Conservation (phyloP, 164 flowering plant species). For the Aristolochia californica region DNA sequence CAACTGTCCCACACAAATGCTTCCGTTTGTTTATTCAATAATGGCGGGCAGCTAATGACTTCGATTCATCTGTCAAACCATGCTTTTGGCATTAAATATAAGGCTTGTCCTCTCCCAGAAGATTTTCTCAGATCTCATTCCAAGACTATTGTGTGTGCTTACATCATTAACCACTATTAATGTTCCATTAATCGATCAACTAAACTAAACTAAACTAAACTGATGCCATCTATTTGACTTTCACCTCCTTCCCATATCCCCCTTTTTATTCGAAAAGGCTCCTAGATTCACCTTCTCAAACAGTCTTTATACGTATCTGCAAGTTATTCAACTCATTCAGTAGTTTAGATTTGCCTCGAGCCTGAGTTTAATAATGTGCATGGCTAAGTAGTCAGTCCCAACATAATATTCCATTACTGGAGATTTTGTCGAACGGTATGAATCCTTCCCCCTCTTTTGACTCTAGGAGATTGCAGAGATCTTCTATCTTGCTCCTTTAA, state of each 20-base stretch:
- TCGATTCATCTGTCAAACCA: conserved; percentile 28
- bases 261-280: no score
- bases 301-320: no score
- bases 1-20: conserved; percentile 1
- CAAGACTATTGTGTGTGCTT: conserved; percentile 49
- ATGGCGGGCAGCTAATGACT: conserved; percentile 29
- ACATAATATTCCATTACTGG: not conserved
- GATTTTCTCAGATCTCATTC: conserved; percentile 60
- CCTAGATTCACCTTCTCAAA: no score
- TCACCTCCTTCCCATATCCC: no score
- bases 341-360: no score
- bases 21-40: conserved; percentile 26
- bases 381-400: no score
- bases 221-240: no score
- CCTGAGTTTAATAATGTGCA: no score
- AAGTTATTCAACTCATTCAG: no score
- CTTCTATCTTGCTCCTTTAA: conserved; percentile 18
- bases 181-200: no score
- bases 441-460: conserved; percentile 4
- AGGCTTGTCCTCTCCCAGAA: conserved; percentile 38
- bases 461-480: conserved; percentile 1
- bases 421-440: not conserved
- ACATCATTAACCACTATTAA: conserved; percentile 53
- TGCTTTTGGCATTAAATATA: conserved; percentile 23
- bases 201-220: no score